Conservation (phyloP, 2,329 filamentous ascomycete genomes). For the Fusarium fujikuroi region DNA sequence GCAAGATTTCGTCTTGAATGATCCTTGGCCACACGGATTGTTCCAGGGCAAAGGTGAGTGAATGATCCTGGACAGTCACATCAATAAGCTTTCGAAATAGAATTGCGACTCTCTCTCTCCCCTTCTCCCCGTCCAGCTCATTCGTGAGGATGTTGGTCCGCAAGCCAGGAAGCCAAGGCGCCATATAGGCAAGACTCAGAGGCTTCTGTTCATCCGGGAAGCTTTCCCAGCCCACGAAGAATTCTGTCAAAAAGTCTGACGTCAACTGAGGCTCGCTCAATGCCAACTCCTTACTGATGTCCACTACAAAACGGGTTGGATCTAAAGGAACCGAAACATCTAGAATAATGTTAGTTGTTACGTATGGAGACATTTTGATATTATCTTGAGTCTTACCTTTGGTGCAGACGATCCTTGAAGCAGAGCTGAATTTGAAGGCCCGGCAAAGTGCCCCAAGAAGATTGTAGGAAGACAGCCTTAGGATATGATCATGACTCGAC, state of each 20-base stretch:
- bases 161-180: conserved; percentile 73
- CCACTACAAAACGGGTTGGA: conserved; percentile 71
- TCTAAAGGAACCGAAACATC: conserved; percentile 72
- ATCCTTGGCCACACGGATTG: conserved; percentile 74
- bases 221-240: conserved; percentile 78
- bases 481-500: conserved; percentile 67
- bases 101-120: conserved; percentile 70
- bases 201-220: conserved; percentile 75
- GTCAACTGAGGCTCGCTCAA: conserved; percentile 73
- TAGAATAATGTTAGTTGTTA: conserved; percentile 41
- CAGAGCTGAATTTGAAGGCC: conserved; percentile 73
- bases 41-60: conserved; percentile 69
- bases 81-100: conserved; percentile 76
- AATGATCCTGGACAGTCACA: conserved; percentile 69
- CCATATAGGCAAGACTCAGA: conserved; percentile 75
- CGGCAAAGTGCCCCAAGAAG: conserved; percentile 73
- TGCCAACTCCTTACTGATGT: conserved; percentile 72
- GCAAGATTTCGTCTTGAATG: conserved; percentile 70
- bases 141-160: conserved; percentile 67
- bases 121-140: conserved; percentile 73
- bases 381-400: conserved; percentile 59
- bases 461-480: conserved; percentile 74
- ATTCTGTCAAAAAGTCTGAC: conserved; percentile 76
- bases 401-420: conserved; percentile 69
- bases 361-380: background rate